Conservation (phyloP, 371 early-diverging fungal species). For the Capniomyces stellatus region DNA sequence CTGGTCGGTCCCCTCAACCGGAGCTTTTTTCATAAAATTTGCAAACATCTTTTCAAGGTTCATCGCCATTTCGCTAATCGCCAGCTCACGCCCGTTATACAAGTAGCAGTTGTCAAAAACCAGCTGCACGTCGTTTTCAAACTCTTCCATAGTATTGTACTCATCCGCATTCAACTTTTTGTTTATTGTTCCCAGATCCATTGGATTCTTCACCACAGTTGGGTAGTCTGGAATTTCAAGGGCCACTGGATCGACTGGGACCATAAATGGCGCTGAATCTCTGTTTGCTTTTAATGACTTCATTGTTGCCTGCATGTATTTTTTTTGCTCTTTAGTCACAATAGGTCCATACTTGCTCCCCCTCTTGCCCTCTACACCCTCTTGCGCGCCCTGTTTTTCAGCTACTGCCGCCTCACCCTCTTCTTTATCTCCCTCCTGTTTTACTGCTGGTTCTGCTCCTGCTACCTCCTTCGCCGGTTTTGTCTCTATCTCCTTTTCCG, state of each 20-base stretch:
- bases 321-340: conserved; percentile 52
- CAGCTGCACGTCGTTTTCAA: conserved; percentile 57
- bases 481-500: too few relatives aligned
- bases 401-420: too few relatives aligned
- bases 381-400: too few relatives aligned
- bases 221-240: conserved; percentile 92
- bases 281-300: conserved; percentile 54
- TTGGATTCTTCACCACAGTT: conserved; percentile 84
- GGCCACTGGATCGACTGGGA: conserved; percentile 86
- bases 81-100: conserved; percentile 76
- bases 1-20: conserved; percentile 19
- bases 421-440: too few relatives aligned
- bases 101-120: conserved; percentile 77
- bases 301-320: conserved; percentile 56
- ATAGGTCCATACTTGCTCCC: too few relatives aligned
- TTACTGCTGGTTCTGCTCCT: too few relatives aligned
- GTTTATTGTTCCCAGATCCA: conserved; percentile 91
- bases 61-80: conserved; percentile 51
- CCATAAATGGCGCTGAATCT: conserved; percentile 68
- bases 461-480: too few relatives aligned
- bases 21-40: conserved; percentile 26
- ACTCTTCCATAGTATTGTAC: conserved; percentile 48
- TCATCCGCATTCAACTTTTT: conserved; percentile 58
- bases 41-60: conserved; percentile 56
- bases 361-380: too few relatives aligned